Evolutionary conservation across 345 rosid species (phyloP), one percentile per base, ranked within the genome.

Genomic region (Citrus unshiu): DNA sequence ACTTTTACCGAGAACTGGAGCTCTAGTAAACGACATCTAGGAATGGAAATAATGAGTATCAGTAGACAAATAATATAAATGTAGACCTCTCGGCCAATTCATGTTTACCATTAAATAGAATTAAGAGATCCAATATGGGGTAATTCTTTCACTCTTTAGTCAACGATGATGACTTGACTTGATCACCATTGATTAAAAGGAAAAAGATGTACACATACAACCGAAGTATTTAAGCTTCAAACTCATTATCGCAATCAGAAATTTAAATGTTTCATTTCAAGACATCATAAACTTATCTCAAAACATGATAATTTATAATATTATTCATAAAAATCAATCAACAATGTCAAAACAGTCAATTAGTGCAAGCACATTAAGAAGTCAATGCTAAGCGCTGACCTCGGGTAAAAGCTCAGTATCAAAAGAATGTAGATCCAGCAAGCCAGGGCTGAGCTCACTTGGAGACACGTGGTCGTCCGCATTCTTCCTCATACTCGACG

Each of bases 401-500:
- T 87, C 87, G 0, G 88, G 79, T 29, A 87, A 80, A n/a, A 89
- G 83, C 84, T 89, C 92, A n/a, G 91, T 89, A 56, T 88, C 91
- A 56, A 88, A 83, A 37, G 92, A 86, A 79, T 89, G 88, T 30
- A 89, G 89, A 89, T 89, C 92, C 75, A 89, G 86, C 81, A 89
- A 77, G 37, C 92, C 89, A 58, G 87, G 84, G 60, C 87, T 86
- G 83, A 87, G 68, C 80, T 84, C 84, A 34, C 84, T 65, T 16
- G 84, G 76, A 12, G 80, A 73, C 71, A 84, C 34, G 40, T 77
- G 78, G 18, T 87, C 90, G 6, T 87, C 88, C 19, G 73, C 81
- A 29, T 25, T 77, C 83, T 82, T 84, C 72, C 90, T 83, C 68
- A 84, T 18, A 77, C 90, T 89, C 58, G 86, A 86, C 0, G 92